These are phyloP conservation scores for Fusarium floridanum DNA, from an alignment of 2,329 filamentous ascomycete genomes.

Conservation along the genomic window DNA sequence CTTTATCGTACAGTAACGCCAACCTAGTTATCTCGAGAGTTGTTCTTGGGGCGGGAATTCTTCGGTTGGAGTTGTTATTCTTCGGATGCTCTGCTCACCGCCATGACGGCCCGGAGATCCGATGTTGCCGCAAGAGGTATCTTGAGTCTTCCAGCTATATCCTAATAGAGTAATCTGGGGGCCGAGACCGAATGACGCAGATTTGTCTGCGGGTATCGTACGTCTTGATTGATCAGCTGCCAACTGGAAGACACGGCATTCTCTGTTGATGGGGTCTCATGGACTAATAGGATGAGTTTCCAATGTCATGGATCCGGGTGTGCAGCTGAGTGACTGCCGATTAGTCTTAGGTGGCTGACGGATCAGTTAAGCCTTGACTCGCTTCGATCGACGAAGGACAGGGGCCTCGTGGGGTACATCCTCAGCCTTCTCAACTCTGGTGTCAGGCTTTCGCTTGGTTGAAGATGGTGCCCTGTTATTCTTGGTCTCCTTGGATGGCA, in stretches of 20 bases:
- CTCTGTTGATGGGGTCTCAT: background rate
- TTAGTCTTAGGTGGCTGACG: slow-evolving; percentile 1
- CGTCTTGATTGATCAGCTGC: slow-evolving; percentile 6
- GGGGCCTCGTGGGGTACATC: slow-evolving; percentile 31
- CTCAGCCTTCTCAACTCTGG: slow-evolving; percentile 13
- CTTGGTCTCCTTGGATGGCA: slow-evolving; percentile 20
- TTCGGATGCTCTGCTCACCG: slow-evolving; percentile 40
- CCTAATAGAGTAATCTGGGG: slow-evolving; percentile 9
- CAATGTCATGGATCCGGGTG: background rate
- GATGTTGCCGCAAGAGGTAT: slow-evolving; percentile 16
- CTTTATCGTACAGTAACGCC: slow-evolving; percentile 8
- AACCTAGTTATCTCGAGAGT: slow-evolving; percentile 6
- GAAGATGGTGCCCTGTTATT: slow-evolving; percentile 12
- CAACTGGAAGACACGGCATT: background rate
- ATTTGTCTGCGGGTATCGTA: slow-evolving; percentile 2
- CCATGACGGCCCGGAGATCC: slow-evolving; percentile 42
- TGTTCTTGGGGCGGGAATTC: slow-evolving; percentile 39
- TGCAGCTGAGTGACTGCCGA: background rate
- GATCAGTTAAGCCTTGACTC: slow-evolving; percentile 32
- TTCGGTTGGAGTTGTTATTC: slow-evolving; percentile 41
- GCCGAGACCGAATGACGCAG: background rate
- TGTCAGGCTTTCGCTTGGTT: slow-evolving; percentile 41
- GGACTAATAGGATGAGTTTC: background rate
- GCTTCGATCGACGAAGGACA: slow-evolving; percentile 43
- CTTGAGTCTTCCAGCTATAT: background rate